Evolutionary conservation across 1,284 basidiomycete species (phyloP).

Genomic region (Trichosporon sp.): DNA sequence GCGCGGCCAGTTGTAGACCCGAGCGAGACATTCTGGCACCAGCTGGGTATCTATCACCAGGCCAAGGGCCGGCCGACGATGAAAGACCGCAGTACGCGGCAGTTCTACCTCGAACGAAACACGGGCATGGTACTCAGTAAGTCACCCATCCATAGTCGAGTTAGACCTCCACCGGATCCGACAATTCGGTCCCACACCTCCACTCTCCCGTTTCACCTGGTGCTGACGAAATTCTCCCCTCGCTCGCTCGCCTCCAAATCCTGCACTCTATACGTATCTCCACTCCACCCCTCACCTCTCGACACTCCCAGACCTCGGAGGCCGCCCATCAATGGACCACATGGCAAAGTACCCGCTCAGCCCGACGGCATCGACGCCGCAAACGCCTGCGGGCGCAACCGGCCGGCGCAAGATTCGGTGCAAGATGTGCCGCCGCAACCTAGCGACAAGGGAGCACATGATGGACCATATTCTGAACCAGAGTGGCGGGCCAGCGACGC

Average conservation of each 20-base stretch:
- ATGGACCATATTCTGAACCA: constrained; percentile 66
- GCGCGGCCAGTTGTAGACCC: constrained; percentile 65
- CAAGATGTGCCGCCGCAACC: constrained; percentile 82
- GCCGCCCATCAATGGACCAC: constrained; percentile 59
- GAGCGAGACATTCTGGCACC: constrained; percentile 68
- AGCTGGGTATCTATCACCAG: constrained; percentile 69
- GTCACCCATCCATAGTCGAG: background rate
- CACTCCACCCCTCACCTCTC: background rate
- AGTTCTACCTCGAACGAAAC: constrained; percentile 73
- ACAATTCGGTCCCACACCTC: background rate
- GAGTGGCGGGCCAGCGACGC: constrained; percentile 26
- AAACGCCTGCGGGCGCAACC: constrained; percentile 52
- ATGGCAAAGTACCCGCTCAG: constrained; percentile 67
- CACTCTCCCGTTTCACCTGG: background rate
- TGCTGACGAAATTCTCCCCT: background rate
- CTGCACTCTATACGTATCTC: background rate
- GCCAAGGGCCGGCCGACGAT: constrained; percentile 64
- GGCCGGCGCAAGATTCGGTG: constrained; percentile 61
- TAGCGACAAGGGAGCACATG: constrained; percentile 85
- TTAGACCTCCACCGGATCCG: background rate
- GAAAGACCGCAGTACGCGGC: constrained; percentile 63
- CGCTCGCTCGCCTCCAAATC: background rate
- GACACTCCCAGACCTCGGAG: constrained; percentile 56
- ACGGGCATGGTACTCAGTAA: constrained; percentile 69
- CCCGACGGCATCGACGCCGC: constrained; percentile 58